Evolutionary conservation across 257 asterid species (phyloP), one percentile per base, ranked within the genome.

Genomic region (Lavandula angustifolia): DNA sequence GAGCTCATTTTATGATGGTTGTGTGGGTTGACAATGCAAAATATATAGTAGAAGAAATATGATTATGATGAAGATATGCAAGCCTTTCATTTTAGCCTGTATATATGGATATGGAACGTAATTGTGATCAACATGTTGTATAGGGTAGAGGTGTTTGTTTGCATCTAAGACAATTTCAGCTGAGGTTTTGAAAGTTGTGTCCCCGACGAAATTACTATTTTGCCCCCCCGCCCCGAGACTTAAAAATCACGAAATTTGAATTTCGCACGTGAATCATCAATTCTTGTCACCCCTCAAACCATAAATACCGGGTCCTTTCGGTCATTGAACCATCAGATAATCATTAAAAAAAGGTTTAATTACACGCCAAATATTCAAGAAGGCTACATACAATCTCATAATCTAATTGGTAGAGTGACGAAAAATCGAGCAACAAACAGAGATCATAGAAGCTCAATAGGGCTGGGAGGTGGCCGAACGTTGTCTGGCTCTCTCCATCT

Each of bases 401-500:
- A 32, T 48, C 41, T 34, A 54, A 44, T 14, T 37, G 4, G 16
- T 35, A 17, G 44, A 44, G 33, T 47, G 4, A 13, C 62, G 31
- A 71, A 0, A 22, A 7, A 52, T 38, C 44, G 18, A 9, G 34
- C 41, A 9, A 47, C 53, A 6, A 68, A 60, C 32, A 46, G 1
- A 37, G 22, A 3, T 11, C 4, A 16, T 6, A 43, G 6, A 9
- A 51, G 2, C 35, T 64, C 69, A 55, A 14, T 10, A 56, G 5
- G 51, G 13, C 47, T 67, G 18, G 43, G 33, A 74, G 67, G 10
- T 35, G 48, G 63, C 22, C 6, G 85, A 84, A 4, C 96, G 88
- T 47, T 87, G 92, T 12, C 92, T 76, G 37, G 96, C 96, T 60
- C 96, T 86, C 65, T 90, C 97, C 82, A 90, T 85, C 89, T 90